These are phyloP conservation scores for Pleurotus tuoliensis DNA, from an alignment of 768 basidiomycete genomes.

Conservation along the genomic window DNA sequence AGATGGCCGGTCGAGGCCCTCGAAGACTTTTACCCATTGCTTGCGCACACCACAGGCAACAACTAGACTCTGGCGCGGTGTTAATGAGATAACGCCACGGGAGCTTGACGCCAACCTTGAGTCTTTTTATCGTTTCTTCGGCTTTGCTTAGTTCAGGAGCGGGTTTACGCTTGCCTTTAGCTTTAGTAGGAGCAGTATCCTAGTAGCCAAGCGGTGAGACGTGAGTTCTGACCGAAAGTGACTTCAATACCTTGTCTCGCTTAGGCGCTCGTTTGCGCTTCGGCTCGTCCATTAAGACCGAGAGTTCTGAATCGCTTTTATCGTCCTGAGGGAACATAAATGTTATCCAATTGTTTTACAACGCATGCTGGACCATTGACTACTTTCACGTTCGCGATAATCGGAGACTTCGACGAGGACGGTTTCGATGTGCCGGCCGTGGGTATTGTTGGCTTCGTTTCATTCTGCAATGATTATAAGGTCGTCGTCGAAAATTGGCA, in stretches of 20 bases:
- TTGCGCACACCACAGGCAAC: constrained; percentile 75
- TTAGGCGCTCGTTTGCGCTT: constrained; percentile 39
- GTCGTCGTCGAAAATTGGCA: too few relatives aligned
- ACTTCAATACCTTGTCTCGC: constrained; percentile 28
- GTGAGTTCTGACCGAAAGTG: background rate
- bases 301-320: constrained; percentile 58
- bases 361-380: too few relatives aligned
- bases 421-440: background rate
- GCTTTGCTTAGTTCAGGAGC: constrained; percentile 43
- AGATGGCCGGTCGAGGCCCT: constrained; percentile 48
- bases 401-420: background rate
- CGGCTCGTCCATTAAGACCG: constrained; percentile 56
- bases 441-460: too few relatives aligned
- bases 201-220: background rate
- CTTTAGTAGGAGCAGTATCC: constrained; percentile 13
- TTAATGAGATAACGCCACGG: background rate
- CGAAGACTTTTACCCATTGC: constrained; percentile 71
- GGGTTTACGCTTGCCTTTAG: constrained; percentile 28
- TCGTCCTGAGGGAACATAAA: constrained; percentile 3
- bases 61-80: constrained; percentile 51
- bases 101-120: constrained; percentile 51
- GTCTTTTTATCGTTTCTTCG: constrained; percentile 68
- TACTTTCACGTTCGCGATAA: too few relatives aligned
- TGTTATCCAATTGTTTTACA: too few relatives aligned
- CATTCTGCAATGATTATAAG: too few relatives aligned